phyloP scores from a whole-genome alignment of 257 asterid species.

The Solanum bukasovii region DNA sequence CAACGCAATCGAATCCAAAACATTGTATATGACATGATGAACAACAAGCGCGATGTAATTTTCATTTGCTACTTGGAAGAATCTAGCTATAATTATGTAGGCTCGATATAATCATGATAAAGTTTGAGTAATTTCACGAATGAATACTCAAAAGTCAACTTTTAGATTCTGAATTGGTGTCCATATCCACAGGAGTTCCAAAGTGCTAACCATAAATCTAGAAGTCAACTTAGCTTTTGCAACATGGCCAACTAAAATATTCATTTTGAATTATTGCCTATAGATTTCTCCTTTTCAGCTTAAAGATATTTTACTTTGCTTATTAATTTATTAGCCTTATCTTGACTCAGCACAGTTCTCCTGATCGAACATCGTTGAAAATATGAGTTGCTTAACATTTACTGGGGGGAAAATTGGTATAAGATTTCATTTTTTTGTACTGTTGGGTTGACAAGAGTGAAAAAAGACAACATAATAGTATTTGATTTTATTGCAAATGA shows the following conservation, averaged over 20 bases:
- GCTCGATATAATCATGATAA: neutral
- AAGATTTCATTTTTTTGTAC: neutral
- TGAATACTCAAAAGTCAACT: neutral
- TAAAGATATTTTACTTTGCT: neutral
- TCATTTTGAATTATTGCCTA: neutral
- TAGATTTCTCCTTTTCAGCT: neutral
- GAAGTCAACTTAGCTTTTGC: neutral
- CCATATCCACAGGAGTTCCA: neutral
- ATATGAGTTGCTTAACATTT: neutral
- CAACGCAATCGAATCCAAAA: neutral
- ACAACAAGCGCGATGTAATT: neutral
- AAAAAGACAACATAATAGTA: neutral
- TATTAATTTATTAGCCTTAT: neutral
- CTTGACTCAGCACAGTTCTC: neutral
- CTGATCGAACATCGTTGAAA: neutral
- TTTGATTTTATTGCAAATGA: neutral
- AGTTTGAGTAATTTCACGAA: neutral
- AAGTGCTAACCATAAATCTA: neutral
- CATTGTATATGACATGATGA: neutral
- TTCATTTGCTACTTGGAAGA: neutral
- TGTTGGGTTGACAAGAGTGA: neutral
- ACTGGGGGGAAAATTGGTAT: neutral
- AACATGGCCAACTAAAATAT: neutral
- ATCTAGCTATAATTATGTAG: neutral
- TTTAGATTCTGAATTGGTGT: neutral